These are phyloP conservation scores for Linnemannia zychae DNA, from an alignment of 192 early-diverging fungal species.

Conservation along the genomic window DNA sequence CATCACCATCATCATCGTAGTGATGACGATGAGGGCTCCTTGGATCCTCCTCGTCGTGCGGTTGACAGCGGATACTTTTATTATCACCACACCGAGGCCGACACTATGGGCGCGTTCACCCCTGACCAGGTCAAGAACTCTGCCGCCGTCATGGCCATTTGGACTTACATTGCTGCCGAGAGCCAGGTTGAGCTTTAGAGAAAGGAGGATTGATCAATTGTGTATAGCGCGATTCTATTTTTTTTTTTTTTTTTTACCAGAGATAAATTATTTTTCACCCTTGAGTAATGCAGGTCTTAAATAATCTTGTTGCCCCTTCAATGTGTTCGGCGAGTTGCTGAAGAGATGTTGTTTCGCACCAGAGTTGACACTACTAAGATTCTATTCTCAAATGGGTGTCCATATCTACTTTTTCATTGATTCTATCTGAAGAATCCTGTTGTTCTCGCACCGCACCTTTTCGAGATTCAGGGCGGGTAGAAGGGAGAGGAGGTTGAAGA, in stretches of 20 bases:
- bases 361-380: background rate
- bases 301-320: too few species aligned
- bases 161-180: constrained; percentile 71
- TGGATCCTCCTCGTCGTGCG: constrained; percentile 40
- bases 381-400: background rate
- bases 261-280: too few species aligned
- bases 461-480: too few species aligned
- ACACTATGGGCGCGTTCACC: constrained; percentile 65
- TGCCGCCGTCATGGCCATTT: constrained; percentile 70
- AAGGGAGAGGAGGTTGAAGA: too few species aligned
- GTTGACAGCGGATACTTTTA: constrained; percentile 67
- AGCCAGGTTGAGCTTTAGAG: constrained; percentile 44
- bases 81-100: constrained; percentile 68
- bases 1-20: constrained; percentile 11
- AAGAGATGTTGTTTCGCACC: too few species aligned
- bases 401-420: background rate
- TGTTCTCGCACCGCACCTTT: too few species aligned
- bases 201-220: too few species aligned
- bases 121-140: constrained; percentile 68
- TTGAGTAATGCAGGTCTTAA: too few species aligned
- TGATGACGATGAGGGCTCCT: background rate
- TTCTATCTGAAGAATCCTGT: background rate
- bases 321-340: too few species aligned
- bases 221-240: background rate
- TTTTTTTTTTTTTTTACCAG: too few species aligned